phyloP scores from a whole-genome alignment of 148 eudicot genomes.

The Camellia japonica region DNA sequence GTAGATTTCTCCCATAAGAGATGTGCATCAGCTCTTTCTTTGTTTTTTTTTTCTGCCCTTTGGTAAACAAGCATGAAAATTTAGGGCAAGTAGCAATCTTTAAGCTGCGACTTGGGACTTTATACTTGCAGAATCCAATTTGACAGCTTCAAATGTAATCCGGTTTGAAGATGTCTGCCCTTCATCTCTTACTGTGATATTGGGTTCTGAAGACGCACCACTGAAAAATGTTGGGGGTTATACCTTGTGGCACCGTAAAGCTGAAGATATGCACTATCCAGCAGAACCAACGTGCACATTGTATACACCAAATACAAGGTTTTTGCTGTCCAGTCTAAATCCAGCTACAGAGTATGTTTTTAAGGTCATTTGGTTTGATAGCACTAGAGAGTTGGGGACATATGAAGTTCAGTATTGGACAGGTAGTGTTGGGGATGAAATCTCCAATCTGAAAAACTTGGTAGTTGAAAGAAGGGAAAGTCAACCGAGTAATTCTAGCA shows the following conservation, averaged over 20 bases:
- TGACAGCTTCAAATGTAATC: slow-evolving; percentile 32
- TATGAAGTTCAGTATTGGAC: slow-evolving; percentile 50
- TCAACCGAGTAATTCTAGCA: slow-evolving; percentile 73
- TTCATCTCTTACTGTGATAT: slow-evolving; percentile 47
- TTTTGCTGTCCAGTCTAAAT: slow-evolving; percentile 48
- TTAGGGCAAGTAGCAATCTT: not conserved
- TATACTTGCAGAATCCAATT: slow-evolving; percentile 38
- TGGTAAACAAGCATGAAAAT: not conserved
- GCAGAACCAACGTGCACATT: slow-evolving; percentile 59
- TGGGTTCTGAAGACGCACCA: slow-evolving; percentile 36
- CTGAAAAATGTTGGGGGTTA: slow-evolving; percentile 32
- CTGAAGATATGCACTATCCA: slow-evolving; percentile 40
- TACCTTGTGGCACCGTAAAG: slow-evolving; percentile 72
- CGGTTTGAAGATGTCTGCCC: slow-evolving; percentile 48
- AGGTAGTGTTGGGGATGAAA: slow-evolving; percentile 15
- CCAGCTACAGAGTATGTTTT: slow-evolving; percentile 62
- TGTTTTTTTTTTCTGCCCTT: not conserved
- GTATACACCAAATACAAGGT: slow-evolving; percentile 46
- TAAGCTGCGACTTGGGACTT: not conserved
- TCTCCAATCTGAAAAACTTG: slow-evolving; percentile 9
- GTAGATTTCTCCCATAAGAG: no score
- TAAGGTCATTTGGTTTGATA: slow-evolving; percentile 46
- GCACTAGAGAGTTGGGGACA: slow-evolving; percentile 34
- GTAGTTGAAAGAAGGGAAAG: slow-evolving; percentile 61
- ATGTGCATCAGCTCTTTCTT: not conserved